Evolutionary conservation across 139 green algal genomes (phyloP).

Genomic region (Trebouxia sp.): DNA sequence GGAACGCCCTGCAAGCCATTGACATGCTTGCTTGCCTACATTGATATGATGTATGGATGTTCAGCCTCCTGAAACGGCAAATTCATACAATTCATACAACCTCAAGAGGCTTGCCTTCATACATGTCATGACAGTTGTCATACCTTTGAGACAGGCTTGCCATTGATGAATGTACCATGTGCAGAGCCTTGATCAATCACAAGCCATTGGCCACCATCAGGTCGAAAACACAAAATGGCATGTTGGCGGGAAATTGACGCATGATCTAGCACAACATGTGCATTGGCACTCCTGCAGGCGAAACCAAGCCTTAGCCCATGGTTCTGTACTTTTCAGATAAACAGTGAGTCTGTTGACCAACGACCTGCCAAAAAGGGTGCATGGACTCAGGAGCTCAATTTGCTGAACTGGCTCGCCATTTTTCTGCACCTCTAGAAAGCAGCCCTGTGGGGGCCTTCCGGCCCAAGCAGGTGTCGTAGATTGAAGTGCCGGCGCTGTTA

Average conservation of each 20-base stretch:
- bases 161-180: slow-evolving; percentile 45
- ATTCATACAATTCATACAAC: background rate
- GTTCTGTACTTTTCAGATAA: too few species aligned
- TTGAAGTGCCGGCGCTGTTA: background rate
- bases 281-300: slow-evolving; percentile 26
- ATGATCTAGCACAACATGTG: slow-evolving; percentile 52
- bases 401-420: slow-evolving; percentile 25
- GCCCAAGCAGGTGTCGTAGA: slow-evolving; percentile 29
- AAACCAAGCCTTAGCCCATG: too few species aligned
- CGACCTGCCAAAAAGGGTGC: slow-evolving; percentile 49
- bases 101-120: background rate
- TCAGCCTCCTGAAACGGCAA: background rate
- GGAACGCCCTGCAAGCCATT: background rate
- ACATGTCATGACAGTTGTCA: background rate
- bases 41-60: too few species aligned
- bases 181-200: slow-evolving; percentile 45
- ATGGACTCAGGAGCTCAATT: slow-evolving; percentile 24
- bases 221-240: slow-evolving; percentile 41
- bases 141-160: slow-evolving; percentile 36
- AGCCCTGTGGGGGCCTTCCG: background rate
- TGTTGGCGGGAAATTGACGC: slow-evolving; percentile 48
- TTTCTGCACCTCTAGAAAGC: slow-evolving; percentile 33
- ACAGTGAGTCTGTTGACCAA: too few species aligned
- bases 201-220: slow-evolving; percentile 28
- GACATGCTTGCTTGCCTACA: too few species aligned